phyloP scores from a whole-genome alignment of 2,329 filamentous ascomycete species.

The Aspergillus oerlinghausenensis region DNA sequence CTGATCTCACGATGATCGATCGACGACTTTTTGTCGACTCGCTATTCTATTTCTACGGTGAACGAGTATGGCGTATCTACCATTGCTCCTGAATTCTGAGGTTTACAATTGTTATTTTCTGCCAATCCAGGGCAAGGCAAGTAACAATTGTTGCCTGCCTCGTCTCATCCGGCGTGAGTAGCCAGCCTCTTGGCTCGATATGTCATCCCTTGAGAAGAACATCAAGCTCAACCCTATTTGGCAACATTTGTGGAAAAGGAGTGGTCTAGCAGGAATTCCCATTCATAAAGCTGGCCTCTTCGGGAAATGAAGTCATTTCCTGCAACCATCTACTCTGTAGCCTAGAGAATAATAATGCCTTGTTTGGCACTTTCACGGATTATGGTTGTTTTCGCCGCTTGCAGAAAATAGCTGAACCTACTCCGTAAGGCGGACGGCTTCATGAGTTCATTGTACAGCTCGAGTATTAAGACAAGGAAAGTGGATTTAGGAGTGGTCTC shows the following conservation, averaged over 20 bases:
- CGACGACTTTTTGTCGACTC: not conserved
- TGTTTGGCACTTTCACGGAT: too few relatives aligned
- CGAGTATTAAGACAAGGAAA: not conserved
- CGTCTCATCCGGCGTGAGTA: not conserved
- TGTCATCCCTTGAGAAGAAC: not conserved
- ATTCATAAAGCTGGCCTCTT: not conserved
- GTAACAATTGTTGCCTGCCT: not conserved
- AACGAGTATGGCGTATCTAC: not conserved
- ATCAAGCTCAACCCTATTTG: not conserved
- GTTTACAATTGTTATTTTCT: not conserved
- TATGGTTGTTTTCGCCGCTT: not conserved
- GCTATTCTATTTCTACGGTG: not conserved
- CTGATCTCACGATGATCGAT: not conserved
- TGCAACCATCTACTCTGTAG: not conserved
- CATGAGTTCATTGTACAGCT: too few relatives aligned
- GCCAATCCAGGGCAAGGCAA: not conserved
- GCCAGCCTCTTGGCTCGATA: too few relatives aligned
- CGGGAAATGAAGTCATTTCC: not conserved
- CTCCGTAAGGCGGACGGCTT: not conserved
- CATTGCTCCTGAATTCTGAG: not conserved
- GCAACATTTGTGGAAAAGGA: not conserved
- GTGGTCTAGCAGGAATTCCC: not conserved
- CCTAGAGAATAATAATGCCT: not conserved
- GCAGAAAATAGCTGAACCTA: not conserved
- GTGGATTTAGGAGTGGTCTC: too few relatives aligned